These are phyloP conservation scores for Xylariaceae sp. DNA, from an alignment of 2,329 filamentous ascomycete species.

Conservation along the genomic window DNA sequence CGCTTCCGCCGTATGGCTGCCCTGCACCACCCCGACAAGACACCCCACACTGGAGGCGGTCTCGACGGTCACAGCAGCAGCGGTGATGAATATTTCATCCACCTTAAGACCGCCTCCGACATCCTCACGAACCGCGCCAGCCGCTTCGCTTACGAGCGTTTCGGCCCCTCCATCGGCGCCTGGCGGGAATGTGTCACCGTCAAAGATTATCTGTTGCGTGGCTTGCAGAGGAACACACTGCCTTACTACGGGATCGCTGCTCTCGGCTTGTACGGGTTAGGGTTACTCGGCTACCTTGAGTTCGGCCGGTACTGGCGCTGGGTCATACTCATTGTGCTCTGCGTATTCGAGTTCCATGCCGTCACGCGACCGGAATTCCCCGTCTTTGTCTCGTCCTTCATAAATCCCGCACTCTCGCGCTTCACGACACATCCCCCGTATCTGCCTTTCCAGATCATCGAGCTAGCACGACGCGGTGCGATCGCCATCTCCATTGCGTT, in stretches of 20 bases:
- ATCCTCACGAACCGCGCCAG: conserved; percentile 71
- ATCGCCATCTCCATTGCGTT: conserved; percentile 81
- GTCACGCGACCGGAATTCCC: conserved; percentile 54
- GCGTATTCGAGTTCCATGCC: conserved; percentile 54
- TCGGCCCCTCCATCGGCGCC: conserved; percentile 66
- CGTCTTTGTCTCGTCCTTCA: conserved; percentile 35
- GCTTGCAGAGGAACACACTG: conserved; percentile 49
- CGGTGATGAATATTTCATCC: conserved; percentile 61
- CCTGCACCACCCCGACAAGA: conserved; percentile 81
- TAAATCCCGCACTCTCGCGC: conserved; percentile 43
- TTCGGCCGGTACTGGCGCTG: conserved; percentile 65
- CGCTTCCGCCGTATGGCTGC: conserved; percentile 75
- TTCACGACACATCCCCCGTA: conserved; percentile 53
- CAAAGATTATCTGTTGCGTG: conserved; percentile 67
- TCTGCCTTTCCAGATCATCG: conserved; percentile 80
- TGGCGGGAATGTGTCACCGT: conserved; percentile 67
- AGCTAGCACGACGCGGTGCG: conserved; percentile 69
- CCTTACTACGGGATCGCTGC: conserved; percentile 60
- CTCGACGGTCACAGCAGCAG: conserved; percentile 32
- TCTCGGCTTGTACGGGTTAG: conserved; percentile 56
- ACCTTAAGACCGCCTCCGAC: conserved; percentile 79
- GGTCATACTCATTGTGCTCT: conserved; percentile 51
- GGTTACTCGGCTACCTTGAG: conserved; percentile 63
- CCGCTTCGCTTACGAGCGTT: conserved; percentile 85
- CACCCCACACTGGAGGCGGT: conserved; percentile 30